phyloP scores from a whole-genome alignment of 1,139 yeast species.

The Kazachstania sp. region DNA sequence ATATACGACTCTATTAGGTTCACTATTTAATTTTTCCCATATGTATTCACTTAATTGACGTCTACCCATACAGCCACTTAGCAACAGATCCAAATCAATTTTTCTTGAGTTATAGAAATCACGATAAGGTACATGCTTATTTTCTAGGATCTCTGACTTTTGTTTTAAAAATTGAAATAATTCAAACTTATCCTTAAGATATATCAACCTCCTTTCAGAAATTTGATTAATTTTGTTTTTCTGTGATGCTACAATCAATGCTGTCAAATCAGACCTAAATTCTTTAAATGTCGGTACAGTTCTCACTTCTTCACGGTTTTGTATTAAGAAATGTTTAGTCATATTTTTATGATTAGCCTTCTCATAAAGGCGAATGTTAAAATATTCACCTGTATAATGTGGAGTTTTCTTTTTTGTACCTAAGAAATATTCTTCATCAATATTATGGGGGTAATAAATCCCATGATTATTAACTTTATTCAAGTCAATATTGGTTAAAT shows the following conservation, averaged over 20 bases:
- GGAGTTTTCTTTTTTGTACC: conserved; percentile 1
- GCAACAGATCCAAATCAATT: conserved; percentile 94
- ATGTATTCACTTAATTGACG: conserved; percentile 88
- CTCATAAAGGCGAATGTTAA: conserved; percentile 19
- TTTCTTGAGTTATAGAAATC: conserved; percentile 95
- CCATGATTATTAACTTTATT: conserved; percentile 4
- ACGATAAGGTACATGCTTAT: conserved; percentile 72
- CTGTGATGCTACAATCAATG: conserved; percentile 12
- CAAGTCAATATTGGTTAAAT: conserved; percentile 3
- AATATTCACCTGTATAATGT: conserved; percentile 26
- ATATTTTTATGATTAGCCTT: conserved; percentile 11
- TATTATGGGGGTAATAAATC: conserved; percentile 6
- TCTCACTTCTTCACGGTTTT: conserved; percentile 3
- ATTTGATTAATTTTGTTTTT: conserved; percentile 13
- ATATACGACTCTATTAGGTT: conserved; percentile 23
- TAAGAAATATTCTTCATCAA: conserved; percentile 6
- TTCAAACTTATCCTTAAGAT: conserved; percentile 25
- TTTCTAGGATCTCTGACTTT: conserved; percentile 27
- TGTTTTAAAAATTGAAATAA: conserved; percentile 25
- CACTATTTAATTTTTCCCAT: conserved; percentile 62
- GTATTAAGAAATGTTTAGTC: conserved; percentile 3
- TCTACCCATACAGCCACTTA: conserved; percentile 95
- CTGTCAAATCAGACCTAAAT: conserved; percentile 19
- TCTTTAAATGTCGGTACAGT: conserved; percentile 18
- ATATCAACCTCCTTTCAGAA: conserved; percentile 20